Evolutionary conservation across 2,329 filamentous ascomycete genomes (phyloP).

Genomic region (Aspergillus viridinutans): DNA sequence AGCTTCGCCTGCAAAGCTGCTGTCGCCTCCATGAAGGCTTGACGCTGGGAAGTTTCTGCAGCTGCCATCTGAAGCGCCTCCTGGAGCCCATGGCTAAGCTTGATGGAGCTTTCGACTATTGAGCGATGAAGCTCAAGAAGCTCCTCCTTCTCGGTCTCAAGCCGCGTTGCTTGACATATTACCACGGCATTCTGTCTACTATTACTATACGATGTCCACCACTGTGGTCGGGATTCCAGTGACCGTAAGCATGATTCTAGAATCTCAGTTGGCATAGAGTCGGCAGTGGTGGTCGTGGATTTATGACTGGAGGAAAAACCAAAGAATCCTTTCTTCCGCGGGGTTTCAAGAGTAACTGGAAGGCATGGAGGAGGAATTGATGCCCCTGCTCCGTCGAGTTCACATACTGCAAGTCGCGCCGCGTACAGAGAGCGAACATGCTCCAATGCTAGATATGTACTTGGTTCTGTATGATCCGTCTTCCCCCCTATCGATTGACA

Average conservation of each 20-base stretch:
- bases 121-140: constrained; percentile 38
- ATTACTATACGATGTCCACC: constrained; percentile 64
- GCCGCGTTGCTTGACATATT: constrained; percentile 59
- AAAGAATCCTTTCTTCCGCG: constrained; percentile 26
- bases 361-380: constrained; percentile 50
- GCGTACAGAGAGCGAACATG: constrained; percentile 55
- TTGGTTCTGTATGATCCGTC: constrained; percentile 19
- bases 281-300: constrained; percentile 10
- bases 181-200: constrained; percentile 57
- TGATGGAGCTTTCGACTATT: constrained; percentile 33
- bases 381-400: constrained; percentile 52
- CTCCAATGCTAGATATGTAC: constrained; percentile 35
- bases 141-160: constrained; percentile 53
- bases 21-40: constrained; percentile 29
- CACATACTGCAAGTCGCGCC: constrained; percentile 60
- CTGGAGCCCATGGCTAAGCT: constrained; percentile 32
- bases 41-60: constrained; percentile 26
- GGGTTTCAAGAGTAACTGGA: constrained; percentile 42
- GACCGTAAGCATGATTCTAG: constrained; percentile 51
- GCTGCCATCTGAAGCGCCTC: constrained; percentile 30
- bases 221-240: constrained; percentile 52
- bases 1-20: constrained; percentile 28
- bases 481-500: constrained; percentile 47
- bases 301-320: constrained; percentile 18
- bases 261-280: constrained; percentile 19